These are phyloP conservation scores for Aquanectria penicillioides DNA, from an alignment of 2,329 filamentous ascomycete species.

Conservation along the genomic window DNA sequence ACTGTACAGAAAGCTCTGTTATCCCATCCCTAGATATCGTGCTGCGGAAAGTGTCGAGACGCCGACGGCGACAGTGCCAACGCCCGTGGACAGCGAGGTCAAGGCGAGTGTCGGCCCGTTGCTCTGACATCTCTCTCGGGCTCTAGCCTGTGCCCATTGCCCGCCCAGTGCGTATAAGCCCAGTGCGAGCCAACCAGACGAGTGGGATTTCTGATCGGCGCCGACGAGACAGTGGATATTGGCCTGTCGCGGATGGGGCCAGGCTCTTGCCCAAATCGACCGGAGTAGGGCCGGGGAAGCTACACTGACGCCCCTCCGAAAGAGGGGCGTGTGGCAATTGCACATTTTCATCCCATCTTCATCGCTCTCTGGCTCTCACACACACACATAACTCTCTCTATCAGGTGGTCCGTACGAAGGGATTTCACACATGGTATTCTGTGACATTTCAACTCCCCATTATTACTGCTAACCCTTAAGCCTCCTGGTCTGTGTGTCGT, in stretches of 20 bases:
- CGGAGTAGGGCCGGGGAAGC: slow-evolving; percentile 42
- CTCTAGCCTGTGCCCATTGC: not conserved
- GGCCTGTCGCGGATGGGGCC: slow-evolving; percentile 34
- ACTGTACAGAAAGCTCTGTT: too few species aligned
- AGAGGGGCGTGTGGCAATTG: not conserved
- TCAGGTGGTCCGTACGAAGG: not conserved
- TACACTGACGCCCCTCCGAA: slow-evolving; percentile 32
- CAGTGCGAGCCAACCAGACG: slow-evolving; percentile 31
- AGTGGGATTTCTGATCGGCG: slow-evolving; percentile 40
- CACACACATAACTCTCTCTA: not conserved
- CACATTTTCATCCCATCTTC: slow-evolving; percentile 19
- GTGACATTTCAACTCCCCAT: not conserved
- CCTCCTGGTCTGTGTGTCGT: not conserved
- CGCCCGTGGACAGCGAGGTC: too few species aligned
- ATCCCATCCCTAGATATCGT: too few species aligned
- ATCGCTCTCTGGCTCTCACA: slow-evolving; percentile 24
- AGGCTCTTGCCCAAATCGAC: slow-evolving; percentile 35
- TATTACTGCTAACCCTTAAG: too few species aligned
- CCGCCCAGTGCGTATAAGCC: slow-evolving; percentile 18
- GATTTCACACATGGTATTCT: not conserved
- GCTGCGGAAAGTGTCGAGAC: too few species aligned
- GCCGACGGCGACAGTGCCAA: slow-evolving; percentile 1
- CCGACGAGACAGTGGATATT: slow-evolving; percentile 43
- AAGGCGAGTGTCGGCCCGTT: slow-evolving; percentile 21
- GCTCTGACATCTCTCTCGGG: slow-evolving; percentile 11